Evolutionary conservation across 2,329 filamentous ascomycete species (phyloP).

Genomic region (Ophiostoma ips): DNA sequence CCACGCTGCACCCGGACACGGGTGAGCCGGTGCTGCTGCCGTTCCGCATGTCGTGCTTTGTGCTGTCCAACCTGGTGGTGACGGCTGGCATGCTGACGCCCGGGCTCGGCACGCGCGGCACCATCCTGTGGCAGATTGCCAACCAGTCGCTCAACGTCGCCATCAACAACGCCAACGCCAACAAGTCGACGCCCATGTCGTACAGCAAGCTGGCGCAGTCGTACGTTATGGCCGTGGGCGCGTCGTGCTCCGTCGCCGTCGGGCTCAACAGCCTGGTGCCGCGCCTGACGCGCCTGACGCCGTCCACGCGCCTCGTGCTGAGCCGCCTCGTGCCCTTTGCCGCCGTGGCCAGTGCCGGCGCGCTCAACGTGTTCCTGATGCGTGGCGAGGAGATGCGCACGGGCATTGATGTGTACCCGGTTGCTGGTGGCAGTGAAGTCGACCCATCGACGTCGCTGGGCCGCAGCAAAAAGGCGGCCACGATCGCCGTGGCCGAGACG

Average conservation of each 20-base stretch:
- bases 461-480: constrained; percentile 77
- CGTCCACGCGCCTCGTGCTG: constrained; percentile 61
- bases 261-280: constrained; percentile 85
- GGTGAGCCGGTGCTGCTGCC: constrained; percentile 84
- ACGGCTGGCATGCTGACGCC: constrained; percentile 55
- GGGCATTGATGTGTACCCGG: constrained; percentile 86
- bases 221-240: constrained; percentile 81
- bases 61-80: constrained; percentile 83
- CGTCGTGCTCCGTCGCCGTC: constrained; percentile 85
- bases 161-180: constrained; percentile 94
- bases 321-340: constrained; percentile 89
- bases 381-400: constrained; percentile 85
- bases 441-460: constrained; percentile 59
- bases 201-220: constrained; percentile 71
- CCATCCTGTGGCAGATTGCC: constrained; percentile 82
- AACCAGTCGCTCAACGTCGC: constrained; percentile 98
- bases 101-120: constrained; percentile 55
- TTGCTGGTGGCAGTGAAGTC: constrained; percentile 28
- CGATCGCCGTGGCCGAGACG: constrained; percentile 82
- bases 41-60: constrained; percentile 95
- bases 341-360: constrained; percentile 81
- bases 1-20: constrained; percentile 91
- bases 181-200: constrained; percentile 86
- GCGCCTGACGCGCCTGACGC: constrained; percentile 61
- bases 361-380: constrained; percentile 95